Percentiles rank a stretch among this genome's conserved stretches.
phyloP scores from a whole-genome alignment of 139 green algal genomes.

The Closterium sp. region DNA sequence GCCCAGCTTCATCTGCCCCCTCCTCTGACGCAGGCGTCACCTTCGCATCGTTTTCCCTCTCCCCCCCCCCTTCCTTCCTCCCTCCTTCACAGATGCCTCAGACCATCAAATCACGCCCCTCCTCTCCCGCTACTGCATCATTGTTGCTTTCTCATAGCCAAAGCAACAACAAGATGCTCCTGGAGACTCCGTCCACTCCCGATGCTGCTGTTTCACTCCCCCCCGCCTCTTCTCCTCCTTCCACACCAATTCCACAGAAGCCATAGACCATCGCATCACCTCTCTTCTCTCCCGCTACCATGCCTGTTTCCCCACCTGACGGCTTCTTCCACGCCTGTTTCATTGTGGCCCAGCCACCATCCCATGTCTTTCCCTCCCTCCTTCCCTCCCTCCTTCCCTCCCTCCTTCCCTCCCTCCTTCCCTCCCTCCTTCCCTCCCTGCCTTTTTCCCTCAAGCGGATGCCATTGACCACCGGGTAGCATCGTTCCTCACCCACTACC shows the following conservation, averaged over 20 bases:
- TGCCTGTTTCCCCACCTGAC: no score
- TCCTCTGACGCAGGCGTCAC: no score
- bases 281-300: background rate
- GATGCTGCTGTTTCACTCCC: background rate
- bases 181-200: background rate
- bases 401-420: background rate
- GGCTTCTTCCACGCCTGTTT: no score
- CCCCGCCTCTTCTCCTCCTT: background rate
- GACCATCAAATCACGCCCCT: conserved; percentile 1
- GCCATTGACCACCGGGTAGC: background rate
- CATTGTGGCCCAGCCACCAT: conserved; percentile 15
- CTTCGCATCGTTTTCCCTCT: background rate
- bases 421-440: background rate
- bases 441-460: background rate
- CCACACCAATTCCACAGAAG: background rate
- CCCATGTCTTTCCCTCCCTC: background rate
- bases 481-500: background rate
- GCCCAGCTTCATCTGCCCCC: no score
- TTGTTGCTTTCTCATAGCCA: conserved; percentile 31
- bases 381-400: background rate
- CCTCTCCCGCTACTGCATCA: conserved; percentile 17
- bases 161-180: conserved; percentile 52
- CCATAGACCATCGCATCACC: background rate
- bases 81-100: conserved; percentile 1
- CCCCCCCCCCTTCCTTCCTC: background rate